Evolutionary conservation across 2,329 filamentous ascomycete genomes (phyloP).

Genomic region (Colletotrichum plurivorum): DNA sequence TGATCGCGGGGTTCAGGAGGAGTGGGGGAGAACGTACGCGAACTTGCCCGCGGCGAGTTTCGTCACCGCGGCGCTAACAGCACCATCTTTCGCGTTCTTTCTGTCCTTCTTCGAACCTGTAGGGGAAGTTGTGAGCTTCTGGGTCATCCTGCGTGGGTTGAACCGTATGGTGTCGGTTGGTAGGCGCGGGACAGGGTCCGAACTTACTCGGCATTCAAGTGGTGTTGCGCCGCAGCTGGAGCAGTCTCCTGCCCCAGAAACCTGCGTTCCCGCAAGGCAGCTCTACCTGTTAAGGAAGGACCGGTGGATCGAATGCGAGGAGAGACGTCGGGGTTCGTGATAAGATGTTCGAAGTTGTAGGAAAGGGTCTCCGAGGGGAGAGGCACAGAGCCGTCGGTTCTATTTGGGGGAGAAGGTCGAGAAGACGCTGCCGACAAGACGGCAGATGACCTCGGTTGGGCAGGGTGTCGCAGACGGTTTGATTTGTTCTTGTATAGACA

Average conservation of each 20-base stretch:
- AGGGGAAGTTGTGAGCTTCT: conserved; percentile 12
- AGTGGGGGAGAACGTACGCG: conserved; percentile 56
- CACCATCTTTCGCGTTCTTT: conserved; percentile 69
- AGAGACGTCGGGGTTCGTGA: not conserved
- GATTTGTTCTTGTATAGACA: conserved; percentile 18
- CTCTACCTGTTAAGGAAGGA: conserved; percentile 25
- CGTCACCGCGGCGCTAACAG: conserved; percentile 67
- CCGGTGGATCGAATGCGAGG: conserved; percentile 4
- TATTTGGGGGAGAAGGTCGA: conserved; percentile 22
- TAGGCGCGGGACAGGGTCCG: not conserved
- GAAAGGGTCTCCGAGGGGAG: conserved; percentile 8
- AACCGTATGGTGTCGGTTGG: not conserved
- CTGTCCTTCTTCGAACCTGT: conserved; percentile 65
- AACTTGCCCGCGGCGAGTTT: conserved; percentile 67
- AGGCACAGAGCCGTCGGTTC: conserved; percentile 17
- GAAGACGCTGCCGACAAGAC: conserved; percentile 15
- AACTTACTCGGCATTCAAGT: conserved; percentile 43
- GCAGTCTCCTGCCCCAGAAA: conserved; percentile 41
- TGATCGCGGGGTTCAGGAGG: conserved; percentile 30
- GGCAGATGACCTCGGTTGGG: conserved; percentile 25
- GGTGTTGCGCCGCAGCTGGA: conserved; percentile 41
- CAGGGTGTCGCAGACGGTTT: conserved; percentile 26
- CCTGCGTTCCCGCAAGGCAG: conserved; percentile 40
- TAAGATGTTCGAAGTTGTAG: conserved; percentile 9
- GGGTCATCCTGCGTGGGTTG: not conserved